Conservation (phyloP, 2,329 filamentous ascomycete species). For the Pyricularia pennisetigena region DNA sequence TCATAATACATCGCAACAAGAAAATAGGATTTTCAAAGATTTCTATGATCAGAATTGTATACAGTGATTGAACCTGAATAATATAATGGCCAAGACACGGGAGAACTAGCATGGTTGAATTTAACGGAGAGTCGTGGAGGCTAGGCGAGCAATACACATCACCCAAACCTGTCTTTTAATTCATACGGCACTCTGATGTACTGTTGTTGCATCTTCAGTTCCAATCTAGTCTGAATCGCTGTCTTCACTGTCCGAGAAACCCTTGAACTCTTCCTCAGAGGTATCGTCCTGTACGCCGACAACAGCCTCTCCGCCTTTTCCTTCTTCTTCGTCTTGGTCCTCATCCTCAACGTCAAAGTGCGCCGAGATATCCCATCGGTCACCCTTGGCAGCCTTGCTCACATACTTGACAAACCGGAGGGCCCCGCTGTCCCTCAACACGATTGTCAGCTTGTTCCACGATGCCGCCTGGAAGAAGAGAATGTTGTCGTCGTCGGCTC, state of each 20-base stretch:
- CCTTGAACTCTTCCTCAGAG: conserved; percentile 47
- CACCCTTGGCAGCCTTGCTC: conserved; percentile 69
- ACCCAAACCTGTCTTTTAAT: background rate
- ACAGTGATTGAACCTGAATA: background rate
- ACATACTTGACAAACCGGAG: conserved; percentile 97
- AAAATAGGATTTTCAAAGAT: too few relatives aligned
- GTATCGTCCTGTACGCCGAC: conserved; percentile 27
- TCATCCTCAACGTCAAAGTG: conserved; percentile 61
- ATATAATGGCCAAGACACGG: background rate
- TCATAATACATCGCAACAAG: background rate
- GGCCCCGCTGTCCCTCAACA: conserved; percentile 75
- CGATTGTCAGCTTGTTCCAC: conserved; percentile 91
- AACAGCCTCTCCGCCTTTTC: conserved; percentile 19
- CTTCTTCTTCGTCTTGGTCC: conserved; percentile 30
- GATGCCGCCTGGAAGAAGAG: conserved; percentile 52
- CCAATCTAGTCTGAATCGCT: conserved; percentile 22
- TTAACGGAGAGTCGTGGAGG: background rate
- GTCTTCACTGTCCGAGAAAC: conserved; percentile 37
- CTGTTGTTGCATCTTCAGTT: background rate
- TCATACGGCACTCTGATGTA: background rate
- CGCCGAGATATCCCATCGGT: conserved; percentile 85
- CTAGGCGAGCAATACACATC: background rate
- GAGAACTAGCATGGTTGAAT: background rate
- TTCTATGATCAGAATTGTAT: background rate
- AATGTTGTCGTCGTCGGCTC: conserved; percentile 55